These are phyloP conservation scores for Echria macrotheca DNA, from an alignment of 495 filamentous ascomycete genomes.

Conservation along the genomic window DNA sequence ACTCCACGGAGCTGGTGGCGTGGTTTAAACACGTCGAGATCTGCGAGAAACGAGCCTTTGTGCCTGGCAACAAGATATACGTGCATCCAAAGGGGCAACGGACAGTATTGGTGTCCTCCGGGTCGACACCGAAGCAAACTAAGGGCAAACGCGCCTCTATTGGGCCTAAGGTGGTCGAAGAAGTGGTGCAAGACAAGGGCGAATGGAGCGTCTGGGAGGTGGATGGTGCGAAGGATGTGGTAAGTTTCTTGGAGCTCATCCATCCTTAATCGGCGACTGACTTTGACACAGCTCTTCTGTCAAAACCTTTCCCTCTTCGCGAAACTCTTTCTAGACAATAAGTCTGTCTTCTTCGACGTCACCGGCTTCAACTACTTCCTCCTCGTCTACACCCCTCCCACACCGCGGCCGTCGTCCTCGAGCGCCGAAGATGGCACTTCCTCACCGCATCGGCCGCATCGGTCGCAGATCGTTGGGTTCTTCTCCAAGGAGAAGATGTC, in stretches of 20 bases:
- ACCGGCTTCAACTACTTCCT: slow-evolving; percentile 93
- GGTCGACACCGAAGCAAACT: slow-evolving; percentile 35
- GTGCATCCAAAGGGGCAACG: slow-evolving; percentile 40
- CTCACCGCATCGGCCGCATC: slow-evolving; percentile 21
- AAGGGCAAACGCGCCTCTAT: slow-evolving; percentile 33
- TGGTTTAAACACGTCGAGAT: slow-evolving; percentile 43
- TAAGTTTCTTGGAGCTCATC: slow-evolving; percentile 29
- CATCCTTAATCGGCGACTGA: not conserved
- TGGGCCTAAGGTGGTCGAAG: slow-evolving; percentile 49
- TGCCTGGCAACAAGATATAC: slow-evolving; percentile 45
- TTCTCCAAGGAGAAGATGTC: slow-evolving; percentile 98
- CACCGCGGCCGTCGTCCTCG: slow-evolving; percentile 28
- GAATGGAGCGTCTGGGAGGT: slow-evolving; percentile 76
- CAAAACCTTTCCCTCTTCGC: slow-evolving; percentile 95
- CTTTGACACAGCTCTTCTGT: slow-evolving; percentile 65
- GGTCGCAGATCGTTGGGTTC: slow-evolving; percentile 78
- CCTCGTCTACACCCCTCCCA: slow-evolving; percentile 58
- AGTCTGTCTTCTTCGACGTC: slow-evolving; percentile 97
- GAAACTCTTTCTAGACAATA: slow-evolving; percentile 97
- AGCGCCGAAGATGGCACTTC: slow-evolving; percentile 4
- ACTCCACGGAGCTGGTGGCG: slow-evolving; percentile 64
- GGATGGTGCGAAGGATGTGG: slow-evolving; percentile 77
- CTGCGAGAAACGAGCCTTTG: slow-evolving; percentile 35
- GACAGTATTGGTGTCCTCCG: slow-evolving; percentile 24
- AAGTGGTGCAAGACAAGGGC: slow-evolving; percentile 50